phyloP scores from a whole-genome alignment of 306 rosid species.

The Citrullus mucosospermus region DNA sequence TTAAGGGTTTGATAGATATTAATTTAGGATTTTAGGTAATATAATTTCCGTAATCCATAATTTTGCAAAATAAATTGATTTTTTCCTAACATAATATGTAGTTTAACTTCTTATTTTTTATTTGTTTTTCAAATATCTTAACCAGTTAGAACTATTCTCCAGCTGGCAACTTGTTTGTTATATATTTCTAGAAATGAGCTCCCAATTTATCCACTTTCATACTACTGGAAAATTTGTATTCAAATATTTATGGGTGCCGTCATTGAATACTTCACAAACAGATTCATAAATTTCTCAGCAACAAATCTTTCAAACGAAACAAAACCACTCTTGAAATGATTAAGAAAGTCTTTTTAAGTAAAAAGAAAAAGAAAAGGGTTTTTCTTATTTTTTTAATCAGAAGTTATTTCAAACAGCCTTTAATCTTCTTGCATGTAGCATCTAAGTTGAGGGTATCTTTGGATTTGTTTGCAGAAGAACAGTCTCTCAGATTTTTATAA shows the following conservation, averaged over 20 bases:
- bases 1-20: too few species aligned
- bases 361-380: too few species aligned
- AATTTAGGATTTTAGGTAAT: too few species aligned
- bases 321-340: background rate
- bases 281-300: background rate
- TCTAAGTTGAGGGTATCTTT: background rate
- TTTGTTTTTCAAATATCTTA: too few species aligned
- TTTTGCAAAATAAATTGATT: too few species aligned
- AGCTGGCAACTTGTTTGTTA: background rate
- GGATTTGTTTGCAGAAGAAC: background rate
- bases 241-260: background rate
- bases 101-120: too few species aligned
- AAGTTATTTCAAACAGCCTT: too few species aligned
- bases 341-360: too few species aligned
- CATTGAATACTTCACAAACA: background rate
- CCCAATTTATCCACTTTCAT: background rate
- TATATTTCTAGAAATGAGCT: background rate
- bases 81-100: too few species aligned
- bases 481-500: background rate
- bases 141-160: too few species aligned
- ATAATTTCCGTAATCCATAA: too few species aligned
- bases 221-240: background rate
- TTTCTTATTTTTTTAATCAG: too few species aligned
- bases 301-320: background rate
- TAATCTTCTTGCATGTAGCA: background rate